Evolutionary conservation across 495 filamentous ascomycete species (phyloP), one percentile per base, ranked within the genome.

Genomic region (Tuber microsphaerosporum): DNA sequence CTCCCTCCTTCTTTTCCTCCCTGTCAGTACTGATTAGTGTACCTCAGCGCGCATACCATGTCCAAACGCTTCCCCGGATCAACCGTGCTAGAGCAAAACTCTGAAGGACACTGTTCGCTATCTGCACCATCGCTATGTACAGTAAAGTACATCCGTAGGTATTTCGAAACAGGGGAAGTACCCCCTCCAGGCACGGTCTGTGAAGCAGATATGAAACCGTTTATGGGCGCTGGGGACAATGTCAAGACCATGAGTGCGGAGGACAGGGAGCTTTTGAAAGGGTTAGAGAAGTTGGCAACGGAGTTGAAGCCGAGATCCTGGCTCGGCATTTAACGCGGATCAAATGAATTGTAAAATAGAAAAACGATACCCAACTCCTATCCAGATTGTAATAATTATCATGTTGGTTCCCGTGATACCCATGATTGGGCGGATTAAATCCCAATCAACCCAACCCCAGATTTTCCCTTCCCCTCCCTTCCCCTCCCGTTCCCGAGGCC

Each of bases 51-150:
- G 3, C 78, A 82, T 26, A 86, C 85, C 48, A 89, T 89, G 84
- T 83, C 85, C 2, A 80, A 81, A 20, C 83, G 83, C 0, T 90
- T 89, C 75, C 81, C 81, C 17, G 88, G 88, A 17, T 87, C 87
- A 6, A 85, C 84, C 8, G 82, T 89, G n/a, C 75, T 90, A 70
- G 83, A 86, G n/a, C 87, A 90, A 82, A 85, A 89, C 51, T 85
- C 85, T 31, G 85, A 86, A 72, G 83, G 80, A 4, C 81, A 82
- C 78, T 82, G 80, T 45, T 81, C 80, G 39, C 65, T 74, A 48
- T 75, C 80, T 3, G 70, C 78, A 8, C 80, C 80, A 10, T 81
- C 75, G 1, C 61, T 75, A 19, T 82, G 81, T 69, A 80, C 72
- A 17, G 72, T 69, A 19, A 73, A 69, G 31, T 48, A 75, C 61